Evolutionary conservation across 148 eudicot genomes (phyloP).

Genomic region (Rhododendron griersonianum): DNA sequence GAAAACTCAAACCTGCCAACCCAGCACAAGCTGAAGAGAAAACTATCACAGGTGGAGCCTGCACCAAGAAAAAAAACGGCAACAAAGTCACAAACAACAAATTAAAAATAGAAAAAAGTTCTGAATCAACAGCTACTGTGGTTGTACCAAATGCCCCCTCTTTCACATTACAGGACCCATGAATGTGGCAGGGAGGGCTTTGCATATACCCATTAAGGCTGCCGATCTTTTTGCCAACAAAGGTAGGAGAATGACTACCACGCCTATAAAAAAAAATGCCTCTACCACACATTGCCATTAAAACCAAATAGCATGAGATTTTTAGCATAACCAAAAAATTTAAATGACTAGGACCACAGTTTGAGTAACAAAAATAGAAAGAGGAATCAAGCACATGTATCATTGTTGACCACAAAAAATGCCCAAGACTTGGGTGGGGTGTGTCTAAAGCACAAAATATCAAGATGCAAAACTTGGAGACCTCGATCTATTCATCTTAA

Average conservation of each 20-base stretch:
- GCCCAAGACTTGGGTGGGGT: neutral
- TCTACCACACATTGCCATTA: neutral
- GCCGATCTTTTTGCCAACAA: neutral
- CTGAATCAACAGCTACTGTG: neutral
- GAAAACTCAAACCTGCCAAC: conserved; percentile 55
- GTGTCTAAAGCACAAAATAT: neutral
- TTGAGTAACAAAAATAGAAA: neutral
- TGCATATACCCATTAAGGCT: neutral
- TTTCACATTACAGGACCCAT: neutral
- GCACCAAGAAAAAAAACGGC: conserved; percentile 17
- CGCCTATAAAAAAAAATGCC: neutral
- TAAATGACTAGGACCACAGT: neutral
- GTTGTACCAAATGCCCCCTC: neutral
- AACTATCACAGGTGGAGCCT: conserved; percentile 90
- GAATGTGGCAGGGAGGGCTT: neutral
- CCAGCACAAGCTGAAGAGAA: conserved; percentile 98
- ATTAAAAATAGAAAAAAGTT: neutral
- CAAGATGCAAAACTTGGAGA: neutral
- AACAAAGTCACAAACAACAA: neutral
- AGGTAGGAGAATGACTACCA: neutral
- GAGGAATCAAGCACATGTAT: neutral
- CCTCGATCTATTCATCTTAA: neutral
- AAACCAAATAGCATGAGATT: neutral
- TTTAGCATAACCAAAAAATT: neutral
- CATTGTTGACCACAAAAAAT: neutral